These are phyloP conservation scores for Lecanicillium sp. DNA, from an alignment of 2,329 filamentous ascomycete genomes.

Conservation along the genomic window DNA sequence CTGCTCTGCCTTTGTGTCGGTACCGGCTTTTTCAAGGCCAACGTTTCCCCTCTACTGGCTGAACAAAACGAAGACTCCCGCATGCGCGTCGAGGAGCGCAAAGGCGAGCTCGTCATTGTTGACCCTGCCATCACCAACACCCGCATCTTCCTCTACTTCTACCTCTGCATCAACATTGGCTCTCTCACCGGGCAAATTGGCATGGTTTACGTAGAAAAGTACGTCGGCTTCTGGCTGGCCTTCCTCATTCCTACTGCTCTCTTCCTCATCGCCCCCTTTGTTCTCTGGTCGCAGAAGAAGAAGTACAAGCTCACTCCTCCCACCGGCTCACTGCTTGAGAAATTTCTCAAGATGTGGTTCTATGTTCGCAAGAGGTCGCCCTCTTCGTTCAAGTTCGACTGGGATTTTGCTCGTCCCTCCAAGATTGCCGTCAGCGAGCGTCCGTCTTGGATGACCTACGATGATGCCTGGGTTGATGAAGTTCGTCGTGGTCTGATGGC, in stretches of 20 bases:
- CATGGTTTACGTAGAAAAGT: slow-evolving; percentile 71
- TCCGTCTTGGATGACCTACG: slow-evolving; percentile 72
- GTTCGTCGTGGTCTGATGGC: slow-evolving; percentile 63
- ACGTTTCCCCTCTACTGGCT: slow-evolving; percentile 66
- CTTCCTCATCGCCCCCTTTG: slow-evolving; percentile 56
- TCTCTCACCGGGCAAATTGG: slow-evolving; percentile 50
- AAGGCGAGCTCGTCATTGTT: slow-evolving; percentile 63
- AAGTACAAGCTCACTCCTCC: slow-evolving; percentile 59
- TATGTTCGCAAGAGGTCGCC: slow-evolving; percentile 59
- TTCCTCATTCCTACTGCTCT: slow-evolving; percentile 62
- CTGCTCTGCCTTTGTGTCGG: slow-evolving; percentile 50
- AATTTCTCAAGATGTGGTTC: slow-evolving; percentile 55
- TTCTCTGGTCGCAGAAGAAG: slow-evolving; percentile 55
- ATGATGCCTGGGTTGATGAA: slow-evolving; percentile 78
- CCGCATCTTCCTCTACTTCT: slow-evolving; percentile 61
- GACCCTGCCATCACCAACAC: slow-evolving; percentile 63
- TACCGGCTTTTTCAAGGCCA: slow-evolving; percentile 76
- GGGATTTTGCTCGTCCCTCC: slow-evolving; percentile 64
- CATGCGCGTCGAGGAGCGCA: slow-evolving; percentile 49
- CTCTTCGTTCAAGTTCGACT: slow-evolving; percentile 58
- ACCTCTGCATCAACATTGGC: slow-evolving; percentile 58
- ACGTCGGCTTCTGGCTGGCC: slow-evolving; percentile 69
- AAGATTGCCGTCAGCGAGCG: slow-evolving; percentile 48
- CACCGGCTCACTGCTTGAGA: slow-evolving; percentile 64
- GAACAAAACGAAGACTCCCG: slow-evolving; percentile 60